Conservation (phyloP, 176 grass and related monocot species). For the Carex littledalei region DNA sequence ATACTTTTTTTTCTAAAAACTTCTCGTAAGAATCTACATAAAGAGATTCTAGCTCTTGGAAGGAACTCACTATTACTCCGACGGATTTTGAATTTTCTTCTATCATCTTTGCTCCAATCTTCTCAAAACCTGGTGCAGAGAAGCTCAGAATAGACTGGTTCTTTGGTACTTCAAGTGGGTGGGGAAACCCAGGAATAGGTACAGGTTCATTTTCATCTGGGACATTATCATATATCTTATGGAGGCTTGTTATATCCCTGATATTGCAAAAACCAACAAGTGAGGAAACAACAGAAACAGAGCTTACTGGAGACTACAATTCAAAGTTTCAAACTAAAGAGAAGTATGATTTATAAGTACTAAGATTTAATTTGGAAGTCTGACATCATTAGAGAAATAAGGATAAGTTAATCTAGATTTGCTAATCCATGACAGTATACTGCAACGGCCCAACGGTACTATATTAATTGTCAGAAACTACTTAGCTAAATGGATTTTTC, state of each 20-base stretch:
- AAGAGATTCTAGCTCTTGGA: slow-evolving; percentile 18
- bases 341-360: too few relatives aligned
- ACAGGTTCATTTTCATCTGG: slow-evolving; percentile 21
- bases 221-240: not conserved
- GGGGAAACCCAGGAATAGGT: slow-evolving; percentile 19
- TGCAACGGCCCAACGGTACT: too few relatives aligned
- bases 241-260: not conserved
- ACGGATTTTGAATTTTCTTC: slow-evolving; percentile 14
- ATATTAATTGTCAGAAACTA: too few relatives aligned
- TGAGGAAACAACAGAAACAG: not conserved
- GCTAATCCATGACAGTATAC: too few relatives aligned
- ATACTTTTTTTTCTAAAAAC: slow-evolving; percentile 31
- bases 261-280: slow-evolving; percentile 7
- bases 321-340: not conserved
- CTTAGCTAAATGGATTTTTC: not conserved
- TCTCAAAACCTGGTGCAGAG: not conserved
- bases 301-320: not conserved
- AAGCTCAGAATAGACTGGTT: not conserved
- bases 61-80: slow-evolving; percentile 17
- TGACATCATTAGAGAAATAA: too few relatives aligned
- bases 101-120: not conserved
- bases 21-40: slow-evolving; percentile 1
- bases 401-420: not conserved
- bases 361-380: too few relatives aligned
- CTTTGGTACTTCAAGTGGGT: slow-evolving; percentile 12